These are phyloP conservation scores for Symbiotaphrina buchneri DNA, from an alignment of 495 filamentous ascomycete species.

Conservation along the genomic window DNA sequence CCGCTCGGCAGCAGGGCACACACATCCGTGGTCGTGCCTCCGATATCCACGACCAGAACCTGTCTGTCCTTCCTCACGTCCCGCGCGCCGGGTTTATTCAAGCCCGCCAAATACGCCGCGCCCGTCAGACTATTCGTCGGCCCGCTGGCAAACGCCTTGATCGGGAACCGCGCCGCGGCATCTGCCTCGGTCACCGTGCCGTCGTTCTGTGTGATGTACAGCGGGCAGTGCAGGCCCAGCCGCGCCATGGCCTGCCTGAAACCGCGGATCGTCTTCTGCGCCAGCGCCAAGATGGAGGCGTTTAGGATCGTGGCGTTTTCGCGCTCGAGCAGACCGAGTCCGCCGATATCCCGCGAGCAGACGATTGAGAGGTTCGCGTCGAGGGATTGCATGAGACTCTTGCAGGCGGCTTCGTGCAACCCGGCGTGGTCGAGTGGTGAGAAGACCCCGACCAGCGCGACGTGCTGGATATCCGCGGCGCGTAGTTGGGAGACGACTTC, in stretches of 20 bases:
- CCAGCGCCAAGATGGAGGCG: constrained; percentile 20
- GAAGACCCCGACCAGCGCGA: too few relatives aligned
- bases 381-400: constrained; percentile 6
- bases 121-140: too few relatives aligned
- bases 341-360: constrained; percentile 20
- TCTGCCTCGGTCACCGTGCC: constrained; percentile 21
- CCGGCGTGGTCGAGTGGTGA: too few relatives aligned
- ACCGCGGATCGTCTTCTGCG: constrained; percentile 18
- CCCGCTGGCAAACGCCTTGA: too few relatives aligned
- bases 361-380: constrained; percentile 7
- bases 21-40: too few relatives aligned
- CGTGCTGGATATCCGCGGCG: too few relatives aligned
- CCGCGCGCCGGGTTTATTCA: too few relatives aligned
- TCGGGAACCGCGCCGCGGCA: constrained; percentile 21
- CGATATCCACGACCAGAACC: too few relatives aligned
- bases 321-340: constrained; percentile 23
- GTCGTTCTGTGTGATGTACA: constrained; percentile 30
- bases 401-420: constrained; percentile 9
- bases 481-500: too few relatives aligned
- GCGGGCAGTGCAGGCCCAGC: constrained; percentile 18
- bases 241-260: constrained; percentile 19
- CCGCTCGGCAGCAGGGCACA: too few relatives aligned
- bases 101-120: too few relatives aligned
- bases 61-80: too few relatives aligned
- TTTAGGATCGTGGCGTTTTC: constrained; percentile 32